Conservation (phyloP, 2,329 filamentous ascomycete genomes). For the Hymenoscyphus infarciens region DNA sequence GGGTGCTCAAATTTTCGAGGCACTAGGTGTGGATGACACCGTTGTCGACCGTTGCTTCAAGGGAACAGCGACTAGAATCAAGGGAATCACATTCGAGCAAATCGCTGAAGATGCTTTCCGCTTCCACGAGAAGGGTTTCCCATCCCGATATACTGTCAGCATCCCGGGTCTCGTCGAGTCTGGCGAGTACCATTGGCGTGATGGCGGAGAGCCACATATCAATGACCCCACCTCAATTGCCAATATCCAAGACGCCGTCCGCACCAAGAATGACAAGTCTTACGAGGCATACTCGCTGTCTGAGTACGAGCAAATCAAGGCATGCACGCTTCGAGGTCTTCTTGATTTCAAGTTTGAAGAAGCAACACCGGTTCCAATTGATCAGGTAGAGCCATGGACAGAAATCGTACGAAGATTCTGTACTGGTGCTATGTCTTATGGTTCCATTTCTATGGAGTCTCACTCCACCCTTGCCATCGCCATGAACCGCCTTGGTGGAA, state of each 20-base stretch:
- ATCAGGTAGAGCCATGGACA: slow-evolving; percentile 97
- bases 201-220: slow-evolving; percentile 90
- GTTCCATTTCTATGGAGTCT: slow-evolving; percentile 97
- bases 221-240: slow-evolving; percentile 94
- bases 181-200: slow-evolving; percentile 97
- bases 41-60: slow-evolving; percentile 94
- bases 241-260: slow-evolving; percentile 94
- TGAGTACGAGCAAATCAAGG: slow-evolving; percentile 94
- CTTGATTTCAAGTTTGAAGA: slow-evolving; percentile 96
- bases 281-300: slow-evolving; percentile 94
- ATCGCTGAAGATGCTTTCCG: slow-evolving; percentile 94
- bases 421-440: slow-evolving; percentile 97
- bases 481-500: slow-evolving; percentile 94
- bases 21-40: slow-evolving; percentile 84
- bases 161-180: slow-evolving; percentile 84
- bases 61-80: slow-evolving; percentile 90
- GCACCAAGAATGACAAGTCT: slow-evolving; percentile 96
- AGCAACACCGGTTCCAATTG: slow-evolving; percentile 78
- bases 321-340: slow-evolving; percentile 89
- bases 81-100: slow-evolving; percentile 87
- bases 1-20: slow-evolving; percentile 96
- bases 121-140: slow-evolving; percentile 91
- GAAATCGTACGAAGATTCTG: slow-evolving; percentile 96
- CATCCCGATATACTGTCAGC: slow-evolving; percentile 70
- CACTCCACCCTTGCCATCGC: slow-evolving; percentile 93